Conservation (phyloP, 305 asterid species). For the Rubia occidens region DNA sequence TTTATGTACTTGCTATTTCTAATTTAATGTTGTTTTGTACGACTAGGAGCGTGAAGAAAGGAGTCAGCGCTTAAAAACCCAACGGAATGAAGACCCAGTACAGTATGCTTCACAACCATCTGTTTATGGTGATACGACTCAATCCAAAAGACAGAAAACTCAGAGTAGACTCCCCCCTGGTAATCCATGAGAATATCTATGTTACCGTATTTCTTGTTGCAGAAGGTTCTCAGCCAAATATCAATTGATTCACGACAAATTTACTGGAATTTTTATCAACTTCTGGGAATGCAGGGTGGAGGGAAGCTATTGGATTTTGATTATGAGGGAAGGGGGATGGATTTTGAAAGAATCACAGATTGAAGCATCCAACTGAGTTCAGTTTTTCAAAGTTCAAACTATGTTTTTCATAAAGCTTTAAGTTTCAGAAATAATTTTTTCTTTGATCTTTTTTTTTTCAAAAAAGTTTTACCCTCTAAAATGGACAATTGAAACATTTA, state of each 20-base stretch:
- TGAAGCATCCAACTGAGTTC: neutral
- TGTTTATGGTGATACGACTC: slow-evolving; percentile 46
- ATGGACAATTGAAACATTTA: neutral
- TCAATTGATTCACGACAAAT: neutral
- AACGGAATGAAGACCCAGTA: slow-evolving; percentile 58
- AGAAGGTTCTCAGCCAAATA: neutral
- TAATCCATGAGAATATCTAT: slow-evolving; percentile 14
- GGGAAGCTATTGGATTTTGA: neutral
- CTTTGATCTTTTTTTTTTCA: neutral
- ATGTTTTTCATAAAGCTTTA: neutral
- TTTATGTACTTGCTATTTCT: neutral
- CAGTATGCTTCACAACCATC: slow-evolving; percentile 44
- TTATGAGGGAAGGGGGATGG: neutral
- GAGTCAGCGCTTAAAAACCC: slow-evolving; percentile 53
- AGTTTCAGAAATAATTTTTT: neutral
- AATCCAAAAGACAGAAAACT: slow-evolving; percentile 56
- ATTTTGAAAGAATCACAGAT: neutral
- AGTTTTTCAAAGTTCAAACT: neutral
- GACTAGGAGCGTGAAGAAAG: slow-evolving; percentile 89
- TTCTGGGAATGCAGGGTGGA: neutral
- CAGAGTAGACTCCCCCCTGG: slow-evolving; percentile 85
- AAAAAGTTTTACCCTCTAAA: neutral
- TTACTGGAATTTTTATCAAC: neutral
- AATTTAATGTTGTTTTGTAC: neutral
- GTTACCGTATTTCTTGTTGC: neutral